Conservation (phyloP, 2,329 filamentous ascomycete species). For the Botrytis squamosa region DNA sequence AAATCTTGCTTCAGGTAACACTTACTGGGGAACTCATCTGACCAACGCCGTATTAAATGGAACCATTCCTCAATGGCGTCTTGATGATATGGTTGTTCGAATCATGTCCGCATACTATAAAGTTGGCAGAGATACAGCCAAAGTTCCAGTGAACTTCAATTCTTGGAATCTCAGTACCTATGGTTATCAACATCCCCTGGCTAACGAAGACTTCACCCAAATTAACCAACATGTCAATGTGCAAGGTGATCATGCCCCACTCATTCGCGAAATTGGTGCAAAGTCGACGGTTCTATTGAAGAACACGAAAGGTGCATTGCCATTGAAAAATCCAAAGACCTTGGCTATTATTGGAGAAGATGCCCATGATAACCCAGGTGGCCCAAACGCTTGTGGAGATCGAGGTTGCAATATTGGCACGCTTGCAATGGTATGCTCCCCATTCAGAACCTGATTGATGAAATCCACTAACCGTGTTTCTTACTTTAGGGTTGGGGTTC, state of each 20-base stretch:
- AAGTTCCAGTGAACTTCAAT: conserved; percentile 70
- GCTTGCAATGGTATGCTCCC: conserved; percentile 49
- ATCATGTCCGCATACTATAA: conserved; percentile 72
- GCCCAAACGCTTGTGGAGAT: conserved; percentile 64
- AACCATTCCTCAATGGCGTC: conserved; percentile 79
- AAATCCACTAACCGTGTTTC: conserved; percentile 54
- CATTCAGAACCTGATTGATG: too few species aligned
- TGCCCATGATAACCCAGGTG: conserved; percentile 52
- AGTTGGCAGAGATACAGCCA: conserved; percentile 45
- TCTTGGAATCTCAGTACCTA: conserved; percentile 80
- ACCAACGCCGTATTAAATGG: conserved; percentile 87
- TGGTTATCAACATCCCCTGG: conserved; percentile 65
- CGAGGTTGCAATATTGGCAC: conserved; percentile 54
- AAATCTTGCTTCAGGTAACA: conserved; percentile 63
- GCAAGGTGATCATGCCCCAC: conserved; percentile 66
- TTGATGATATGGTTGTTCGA: conserved; percentile 90
- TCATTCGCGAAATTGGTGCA: conserved; percentile 70
- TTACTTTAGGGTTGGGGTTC: conserved; percentile 68
- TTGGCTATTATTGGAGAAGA: conserved; percentile 49
- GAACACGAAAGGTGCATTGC: conserved; percentile 56
- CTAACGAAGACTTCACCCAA: conserved; percentile 60
- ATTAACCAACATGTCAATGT: conserved; percentile 85
- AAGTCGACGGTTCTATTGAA: conserved; percentile 53
- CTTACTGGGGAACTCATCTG: conserved; percentile 75
- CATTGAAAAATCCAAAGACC: conserved; percentile 42